A percentile compares a stretch with the other conserved stretches of the same genome.
These are phyloP conservation scores for Ophiostoma perfectum DNA, from an alignment of 2,329 filamentous ascomycete species.

Conservation along the genomic window DNA sequence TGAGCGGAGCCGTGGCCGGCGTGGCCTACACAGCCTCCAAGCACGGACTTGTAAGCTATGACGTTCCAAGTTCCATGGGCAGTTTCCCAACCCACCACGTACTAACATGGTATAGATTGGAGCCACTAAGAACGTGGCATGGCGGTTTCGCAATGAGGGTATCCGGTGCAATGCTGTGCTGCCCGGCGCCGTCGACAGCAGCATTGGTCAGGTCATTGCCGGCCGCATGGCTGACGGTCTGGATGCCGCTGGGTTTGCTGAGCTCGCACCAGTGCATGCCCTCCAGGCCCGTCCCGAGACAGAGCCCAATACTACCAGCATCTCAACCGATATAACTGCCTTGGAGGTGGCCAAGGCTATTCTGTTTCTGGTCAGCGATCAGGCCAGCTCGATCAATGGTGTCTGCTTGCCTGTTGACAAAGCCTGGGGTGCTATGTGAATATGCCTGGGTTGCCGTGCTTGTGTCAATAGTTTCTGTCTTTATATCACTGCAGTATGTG, in stretches of 20 bases:
- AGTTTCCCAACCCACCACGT: not conserved
- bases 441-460: not conserved
- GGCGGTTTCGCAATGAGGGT: constrained; percentile 40
- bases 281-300: constrained; percentile 28
- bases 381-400: constrained; percentile 36
- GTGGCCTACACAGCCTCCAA: constrained; percentile 35
- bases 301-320: constrained; percentile 22
- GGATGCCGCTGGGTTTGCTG: constrained; percentile 30
- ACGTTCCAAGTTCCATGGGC: not conserved
- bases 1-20: constrained; percentile 36
- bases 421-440: constrained; percentile 35
- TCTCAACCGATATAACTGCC: constrained; percentile 28
- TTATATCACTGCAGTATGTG: not conserved
- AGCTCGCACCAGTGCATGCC: constrained; percentile 31
- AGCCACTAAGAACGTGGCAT: constrained; percentile 44
- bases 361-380: constrained; percentile 35
- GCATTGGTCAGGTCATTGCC: constrained; percentile 31
- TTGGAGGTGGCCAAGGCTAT: constrained; percentile 36
- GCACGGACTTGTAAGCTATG: constrained; percentile 32
- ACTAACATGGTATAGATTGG: constrained; percentile 30
- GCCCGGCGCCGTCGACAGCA: constrained; percentile 34
- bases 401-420: constrained; percentile 35
- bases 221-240: constrained; percentile 23
- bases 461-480: not conserved
- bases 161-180: constrained; percentile 44